Conservation (phyloP, 2,329 filamentous ascomycete genomes). For the Calonectria pauciramosa region DNA sequence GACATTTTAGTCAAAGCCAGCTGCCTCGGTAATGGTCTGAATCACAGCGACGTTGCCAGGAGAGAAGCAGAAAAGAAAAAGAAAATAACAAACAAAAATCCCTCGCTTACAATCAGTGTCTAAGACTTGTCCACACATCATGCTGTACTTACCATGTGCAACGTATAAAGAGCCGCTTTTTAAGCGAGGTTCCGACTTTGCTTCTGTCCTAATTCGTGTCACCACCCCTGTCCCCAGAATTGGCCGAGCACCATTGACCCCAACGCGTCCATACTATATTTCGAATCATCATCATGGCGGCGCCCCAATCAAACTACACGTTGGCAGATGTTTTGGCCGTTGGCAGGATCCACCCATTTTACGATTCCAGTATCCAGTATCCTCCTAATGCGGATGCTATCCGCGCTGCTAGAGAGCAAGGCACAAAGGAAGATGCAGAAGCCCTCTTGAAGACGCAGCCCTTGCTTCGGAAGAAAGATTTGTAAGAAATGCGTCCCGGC, state of each 20-base stretch:
- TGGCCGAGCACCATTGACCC: not conserved
- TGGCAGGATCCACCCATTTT: slow-evolving; percentile 53
- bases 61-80: too few species aligned
- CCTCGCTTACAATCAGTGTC: not conserved
- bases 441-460: slow-evolving; percentile 24
- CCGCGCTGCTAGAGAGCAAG: slow-evolving; percentile 17
- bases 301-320: slow-evolving; percentile 33
- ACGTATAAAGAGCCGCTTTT: not conserved
- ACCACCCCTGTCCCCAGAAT: not conserved
- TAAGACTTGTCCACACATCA: not conserved
- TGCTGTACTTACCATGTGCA: not conserved
- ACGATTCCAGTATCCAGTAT: slow-evolving; percentile 44
- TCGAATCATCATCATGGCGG: slow-evolving; percentile 27
- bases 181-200: not conserved
- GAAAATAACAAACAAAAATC: not conserved
- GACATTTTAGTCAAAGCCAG: not conserved
- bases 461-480: slow-evolving; percentile 37
- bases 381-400: slow-evolving; percentile 43
- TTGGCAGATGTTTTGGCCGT: slow-evolving; percentile 51
- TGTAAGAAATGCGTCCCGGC: slow-evolving; percentile 35
- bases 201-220: not conserved
- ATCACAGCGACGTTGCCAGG: not conserved
- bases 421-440: not conserved
- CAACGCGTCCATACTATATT: not conserved
- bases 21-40: too few species aligned